Evolutionary conservation across 169 alveolate species (phyloP), one percentile per base, ranked within the genome.

Genomic region (Plasmodium malariae): DNA sequence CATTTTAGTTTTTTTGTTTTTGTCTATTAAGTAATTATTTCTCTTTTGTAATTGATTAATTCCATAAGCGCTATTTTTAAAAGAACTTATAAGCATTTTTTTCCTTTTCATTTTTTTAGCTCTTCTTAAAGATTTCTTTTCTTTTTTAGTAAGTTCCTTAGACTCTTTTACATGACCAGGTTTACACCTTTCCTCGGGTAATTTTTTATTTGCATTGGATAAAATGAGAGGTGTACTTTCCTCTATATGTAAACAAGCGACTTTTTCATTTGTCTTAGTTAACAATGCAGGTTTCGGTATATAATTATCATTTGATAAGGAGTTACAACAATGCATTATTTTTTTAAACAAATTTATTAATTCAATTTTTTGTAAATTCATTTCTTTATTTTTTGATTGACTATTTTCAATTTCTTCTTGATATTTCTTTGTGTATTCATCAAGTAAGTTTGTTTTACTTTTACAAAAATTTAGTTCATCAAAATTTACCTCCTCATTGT

Each of bases 361-460:
- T 34, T 92, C 94, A 0, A 73, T 45, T 34, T 65, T 71, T 80
- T 71, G 91, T 63, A 92, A 51, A 72, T 88, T 92, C 24, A 83
- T 88, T 49, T 73, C 63, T 73, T 94, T 94, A 34, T 92, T 70
- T 74, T 91, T 78, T 76, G 93, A 92, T 34, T 63, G 76, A 32
- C 90, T 89, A 67, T 68, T 87, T 17, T 63, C 67, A 40, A 95
- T 88, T 92, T 73, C 90, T 14, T 95, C 92, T 48, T 94, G 92
- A 80, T 94, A 93, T 40, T 90, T 88, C 24, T 95, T 65, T 32
- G 97, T 94, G 73, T 94, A 94, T 32, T 93, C 89, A 37, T 94
- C 97, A 12, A 94, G 96, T 76, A 95, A 63, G n/a, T 97, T 95
- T 85, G 83, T 37, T 43, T 87, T 83, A 60, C 95, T 93, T 83